Conservation (phyloP, 2,329 filamentous ascomycete species). For the Phialophora expanda region DNA sequence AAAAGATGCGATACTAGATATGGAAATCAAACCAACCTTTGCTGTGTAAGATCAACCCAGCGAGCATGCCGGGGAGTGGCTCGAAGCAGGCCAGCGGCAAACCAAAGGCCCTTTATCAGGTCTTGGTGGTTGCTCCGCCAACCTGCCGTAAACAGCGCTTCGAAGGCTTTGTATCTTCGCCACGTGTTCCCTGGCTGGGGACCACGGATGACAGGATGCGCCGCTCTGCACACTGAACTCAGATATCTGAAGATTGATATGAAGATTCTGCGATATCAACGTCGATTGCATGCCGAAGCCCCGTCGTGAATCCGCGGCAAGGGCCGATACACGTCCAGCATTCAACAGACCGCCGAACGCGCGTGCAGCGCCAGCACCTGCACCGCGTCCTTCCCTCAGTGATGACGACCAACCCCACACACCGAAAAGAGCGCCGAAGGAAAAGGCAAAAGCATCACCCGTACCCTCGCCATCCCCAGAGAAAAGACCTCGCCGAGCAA, state of each 20-base stretch:
- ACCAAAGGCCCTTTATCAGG: not conserved
- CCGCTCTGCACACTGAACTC: not conserved
- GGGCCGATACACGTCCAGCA: slow-evolving; percentile 42
- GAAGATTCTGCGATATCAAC: slow-evolving; percentile 16
- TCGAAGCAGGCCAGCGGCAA: not conserved
- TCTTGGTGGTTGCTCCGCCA: not conserved
- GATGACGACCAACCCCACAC: slow-evolving; percentile 24
- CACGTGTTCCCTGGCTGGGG: not conserved
- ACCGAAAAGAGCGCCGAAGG: slow-evolving; percentile 32
- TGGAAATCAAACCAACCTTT: too few relatives aligned
- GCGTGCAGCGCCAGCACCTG: slow-evolving; percentile 36
- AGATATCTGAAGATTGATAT: slow-evolving; percentile 21
- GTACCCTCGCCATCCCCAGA: slow-evolving; percentile 34
- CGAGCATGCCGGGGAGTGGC: not conserved
- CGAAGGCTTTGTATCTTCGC: not conserved
- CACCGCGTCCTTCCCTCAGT: slow-evolving; percentile 14
- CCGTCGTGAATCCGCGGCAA: slow-evolving; percentile 39
- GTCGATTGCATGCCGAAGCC: slow-evolving; percentile 39
- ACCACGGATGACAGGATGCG: not conserved
- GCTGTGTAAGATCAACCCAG: not conserved
- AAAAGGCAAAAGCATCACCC: slow-evolving; percentile 35
- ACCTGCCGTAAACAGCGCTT: not conserved
- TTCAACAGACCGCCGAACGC: slow-evolving; percentile 42
- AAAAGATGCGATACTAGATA: too few relatives aligned
- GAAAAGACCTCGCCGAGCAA: slow-evolving; percentile 28